Evolutionary conservation across 2,329 filamentous ascomycete species (phyloP).

Genomic region (Phoma sp.): DNA sequence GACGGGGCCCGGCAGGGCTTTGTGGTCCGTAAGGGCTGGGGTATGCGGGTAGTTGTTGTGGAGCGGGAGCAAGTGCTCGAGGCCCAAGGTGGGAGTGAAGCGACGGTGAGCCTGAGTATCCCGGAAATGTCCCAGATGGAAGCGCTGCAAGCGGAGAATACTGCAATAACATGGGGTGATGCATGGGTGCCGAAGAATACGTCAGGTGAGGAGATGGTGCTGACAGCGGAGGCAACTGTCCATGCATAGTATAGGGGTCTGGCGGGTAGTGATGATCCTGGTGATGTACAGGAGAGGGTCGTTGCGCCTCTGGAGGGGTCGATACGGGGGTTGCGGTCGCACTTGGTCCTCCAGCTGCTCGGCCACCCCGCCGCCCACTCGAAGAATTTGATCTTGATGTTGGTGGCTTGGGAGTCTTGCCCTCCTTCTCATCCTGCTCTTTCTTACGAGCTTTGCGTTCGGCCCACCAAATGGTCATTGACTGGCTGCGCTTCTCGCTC

Average conservation of each 20-base stretch:
- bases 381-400: conserved; percentile 37
- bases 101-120: conserved; percentile 24
- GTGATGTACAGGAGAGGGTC: conserved; percentile 27
- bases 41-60: conserved; percentile 34
- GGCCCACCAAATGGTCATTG: conserved; percentile 58
- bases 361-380: conserved; percentile 30
- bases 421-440: conserved; percentile 42
- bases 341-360: conserved; percentile 27
- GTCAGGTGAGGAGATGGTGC: conserved; percentile 31
- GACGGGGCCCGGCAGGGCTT: conserved; percentile 22
- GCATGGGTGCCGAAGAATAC: conserved; percentile 28
- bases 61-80: conserved; percentile 36
- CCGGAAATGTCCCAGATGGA: conserved; percentile 28
- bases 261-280: conserved; percentile 27
- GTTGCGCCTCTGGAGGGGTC: conserved; percentile 25
- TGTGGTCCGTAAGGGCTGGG: conserved; percentile 43
- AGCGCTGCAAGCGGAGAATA: conserved; percentile 38
- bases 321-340: conserved; percentile 27
- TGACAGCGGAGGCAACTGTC: conserved; percentile 24
- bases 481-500: conserved; percentile 54
- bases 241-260: conserved; percentile 29
- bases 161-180: conserved; percentile 36
- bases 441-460: conserved; percentile 51
- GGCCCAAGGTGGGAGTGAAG: conserved; percentile 23
- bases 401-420: conserved; percentile 28